Percentiles rank a stretch among this genome's conserved stretches.
These are phyloP conservation scores for Sphagnum tenellum DNA, from an alignment of 225 moss, liverwort and hornwort species.

Conservation along the genomic window DNA sequence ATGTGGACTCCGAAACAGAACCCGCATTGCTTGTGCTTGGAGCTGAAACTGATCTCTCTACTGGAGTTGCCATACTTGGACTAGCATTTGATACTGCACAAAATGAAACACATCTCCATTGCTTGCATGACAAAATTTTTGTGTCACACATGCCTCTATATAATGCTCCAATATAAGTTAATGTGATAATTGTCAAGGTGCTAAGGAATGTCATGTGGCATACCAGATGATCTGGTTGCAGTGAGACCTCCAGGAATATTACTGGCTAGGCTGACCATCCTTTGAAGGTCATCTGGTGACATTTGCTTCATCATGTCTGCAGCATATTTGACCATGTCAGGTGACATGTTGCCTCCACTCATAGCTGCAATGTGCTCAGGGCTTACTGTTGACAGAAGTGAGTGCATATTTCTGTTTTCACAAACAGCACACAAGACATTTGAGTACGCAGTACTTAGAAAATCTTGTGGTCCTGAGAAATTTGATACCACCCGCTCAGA, in stretches of 20 bases:
- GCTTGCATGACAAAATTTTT: too few species aligned
- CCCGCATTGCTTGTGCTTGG: slow-evolving; percentile 9
- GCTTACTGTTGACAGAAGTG: slow-evolving; percentile 72
- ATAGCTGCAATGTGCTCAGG: slow-evolving; percentile 80
- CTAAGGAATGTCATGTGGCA: neutral
- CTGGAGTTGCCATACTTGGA: slow-evolving; percentile 8
- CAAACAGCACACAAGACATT: neutral
- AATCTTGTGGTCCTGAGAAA: too few species aligned
- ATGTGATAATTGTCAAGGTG: too few species aligned
- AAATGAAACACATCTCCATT: too few species aligned
- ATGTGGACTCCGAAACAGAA: slow-evolving; percentile 23
- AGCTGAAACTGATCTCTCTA: slow-evolving; percentile 14
- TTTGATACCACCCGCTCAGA: too few species aligned
- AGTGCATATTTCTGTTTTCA: slow-evolving; percentile 67
- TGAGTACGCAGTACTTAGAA: too few species aligned
- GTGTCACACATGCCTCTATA: too few species aligned
- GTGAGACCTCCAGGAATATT: slow-evolving; percentile 31
- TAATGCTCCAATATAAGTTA: too few species aligned
- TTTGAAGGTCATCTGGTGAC: slow-evolving; percentile 82
- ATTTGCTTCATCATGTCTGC: slow-evolving; percentile 79
- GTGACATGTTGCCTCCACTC: slow-evolving; percentile 85
- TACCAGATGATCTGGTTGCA: slow-evolving; percentile 1
- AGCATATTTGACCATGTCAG: slow-evolving; percentile 89
- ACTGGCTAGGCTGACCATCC: slow-evolving; percentile 73
- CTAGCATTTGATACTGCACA: slow-evolving; percentile 9